Conservation (phyloP, 129 eudicot genomes). For the Logfia minima region DNA sequence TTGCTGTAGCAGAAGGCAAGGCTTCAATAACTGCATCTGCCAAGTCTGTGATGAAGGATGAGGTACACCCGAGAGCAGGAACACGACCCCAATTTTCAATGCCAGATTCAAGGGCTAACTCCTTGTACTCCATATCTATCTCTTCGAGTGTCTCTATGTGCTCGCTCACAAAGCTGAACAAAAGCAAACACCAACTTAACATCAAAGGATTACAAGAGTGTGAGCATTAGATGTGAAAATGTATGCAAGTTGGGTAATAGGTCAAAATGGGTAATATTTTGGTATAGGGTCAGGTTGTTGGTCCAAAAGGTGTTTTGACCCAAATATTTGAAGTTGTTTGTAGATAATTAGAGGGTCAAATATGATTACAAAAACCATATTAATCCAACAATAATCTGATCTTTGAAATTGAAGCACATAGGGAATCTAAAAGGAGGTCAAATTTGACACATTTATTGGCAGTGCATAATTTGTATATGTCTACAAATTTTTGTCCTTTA, state of each 20-base stretch:
- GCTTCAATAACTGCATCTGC: conserved; percentile 99
- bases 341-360: too few species aligned
- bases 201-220: background rate
- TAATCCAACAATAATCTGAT: too few species aligned
- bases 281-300: too few species aligned
- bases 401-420: background rate
- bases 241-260: background rate
- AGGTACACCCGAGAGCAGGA: conserved; percentile 85
- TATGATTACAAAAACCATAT: too few species aligned
- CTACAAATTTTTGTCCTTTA: background rate
- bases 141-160: conserved; percentile 98
- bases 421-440: background rate
- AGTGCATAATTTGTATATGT: background rate
- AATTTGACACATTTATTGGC: background rate
- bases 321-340: too few species aligned
- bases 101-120: conserved; percentile 87
- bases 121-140: conserved; percentile 92
- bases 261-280: too few species aligned
- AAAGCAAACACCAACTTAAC: conserved; percentile 1
- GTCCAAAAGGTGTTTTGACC: too few species aligned
- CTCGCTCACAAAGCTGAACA: conserved; percentile 91
- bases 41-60: conserved; percentile 70
- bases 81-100: conserved; percentile 94
- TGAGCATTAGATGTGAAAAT: background rate
- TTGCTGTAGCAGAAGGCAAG: conserved; percentile 76